Evolutionary conservation across 2,329 filamentous ascomycete genomes (phyloP), one percentile per base, ranked within the genome.

Genomic region (Davidsoniella neocaledoniae): DNA sequence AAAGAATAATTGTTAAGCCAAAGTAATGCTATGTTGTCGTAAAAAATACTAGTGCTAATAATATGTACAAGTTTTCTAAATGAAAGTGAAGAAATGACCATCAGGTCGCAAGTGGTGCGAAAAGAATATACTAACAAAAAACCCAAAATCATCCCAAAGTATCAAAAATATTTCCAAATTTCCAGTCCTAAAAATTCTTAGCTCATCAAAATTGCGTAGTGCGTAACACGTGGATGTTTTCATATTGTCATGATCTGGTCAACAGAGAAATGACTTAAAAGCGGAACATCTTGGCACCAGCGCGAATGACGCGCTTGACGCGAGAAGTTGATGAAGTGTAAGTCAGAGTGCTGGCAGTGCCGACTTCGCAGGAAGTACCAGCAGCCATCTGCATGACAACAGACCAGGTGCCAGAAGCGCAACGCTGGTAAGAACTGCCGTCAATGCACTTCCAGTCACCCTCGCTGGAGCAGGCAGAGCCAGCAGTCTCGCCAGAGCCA

Each of bases 391-490:
- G 40, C 53, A 67, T 65, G 2, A 60, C 50, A 0, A 61, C 57
- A 2, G 72, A 71, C 74, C 74, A 77, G 0, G 55, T 37, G 7
- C 74, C 73, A 2, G 66, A 69, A 6, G 66, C 74, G 52, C 74
- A 77, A 44, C 71, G 72, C 60, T 77, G 73, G 67, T 68, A 77
- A 0, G 66, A 65, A 1, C 58, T 62, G 12, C 72, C 71, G 0
- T 58, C 62, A 5, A 76, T 62, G 55, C 74, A 77, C 64, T 75
- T 75, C 69, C 69, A 77, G 9, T 60, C 58, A 1, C 73, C 74
- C 43, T 75, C 71, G 1, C 55, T 43, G 6, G 65, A 56, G 60
- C 73, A 77, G 0, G 68, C 61, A 16, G 67, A 59, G 37, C 72
- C 72, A 5, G 60, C 62, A 1, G 69, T 56, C 21, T 59, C 48